Evolutionary conservation across 257 asterid species (phyloP).

Genomic region (Salvia miltiorrhiza): DNA sequence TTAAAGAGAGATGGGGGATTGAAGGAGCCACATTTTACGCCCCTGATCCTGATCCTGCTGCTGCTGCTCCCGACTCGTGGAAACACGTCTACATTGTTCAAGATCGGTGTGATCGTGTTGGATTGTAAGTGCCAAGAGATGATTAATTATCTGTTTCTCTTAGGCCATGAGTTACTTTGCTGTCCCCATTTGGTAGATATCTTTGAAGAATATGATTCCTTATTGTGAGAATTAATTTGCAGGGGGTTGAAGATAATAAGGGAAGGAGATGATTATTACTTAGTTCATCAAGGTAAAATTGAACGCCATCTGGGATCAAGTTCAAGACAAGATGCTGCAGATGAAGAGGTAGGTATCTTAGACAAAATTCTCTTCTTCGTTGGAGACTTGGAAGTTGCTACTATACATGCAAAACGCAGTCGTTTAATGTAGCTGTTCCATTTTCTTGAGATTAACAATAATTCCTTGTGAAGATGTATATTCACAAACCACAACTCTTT

Average conservation of each 20-base stretch:
- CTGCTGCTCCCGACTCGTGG: constrained; percentile 53
- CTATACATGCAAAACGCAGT: constrained; percentile 50
- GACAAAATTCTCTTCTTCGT: constrained; percentile 77
- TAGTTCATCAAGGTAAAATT: constrained; percentile 74
- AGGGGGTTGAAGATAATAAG: constrained; percentile 84
- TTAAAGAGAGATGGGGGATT: constrained; percentile 68
- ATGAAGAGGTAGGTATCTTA: constrained; percentile 41
- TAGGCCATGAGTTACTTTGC: neutral
- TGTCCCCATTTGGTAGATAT: no score
- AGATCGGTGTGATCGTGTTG: constrained; percentile 74
- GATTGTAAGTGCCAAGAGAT: constrained; percentile 52
- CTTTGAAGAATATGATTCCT: no score
- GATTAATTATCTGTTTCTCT: neutral
- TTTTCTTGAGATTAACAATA: neutral
- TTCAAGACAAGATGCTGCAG: constrained; percentile 27
- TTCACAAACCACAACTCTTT: neutral
- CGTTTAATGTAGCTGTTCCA: constrained; percentile 30
- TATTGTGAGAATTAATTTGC: neutral
- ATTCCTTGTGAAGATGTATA: neutral
- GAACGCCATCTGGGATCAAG: constrained; percentile 69
- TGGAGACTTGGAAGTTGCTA: constrained; percentile 78
- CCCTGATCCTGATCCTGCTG: no score
- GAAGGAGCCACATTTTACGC: constrained; percentile 56
- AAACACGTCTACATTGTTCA: constrained; percentile 67
- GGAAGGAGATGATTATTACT: constrained; percentile 72